Evolutionary conservation across 371 early-diverging fungal species (phyloP), one percentile per base, ranked within the genome.

Genomic region (Parasitella parasitica): DNA sequence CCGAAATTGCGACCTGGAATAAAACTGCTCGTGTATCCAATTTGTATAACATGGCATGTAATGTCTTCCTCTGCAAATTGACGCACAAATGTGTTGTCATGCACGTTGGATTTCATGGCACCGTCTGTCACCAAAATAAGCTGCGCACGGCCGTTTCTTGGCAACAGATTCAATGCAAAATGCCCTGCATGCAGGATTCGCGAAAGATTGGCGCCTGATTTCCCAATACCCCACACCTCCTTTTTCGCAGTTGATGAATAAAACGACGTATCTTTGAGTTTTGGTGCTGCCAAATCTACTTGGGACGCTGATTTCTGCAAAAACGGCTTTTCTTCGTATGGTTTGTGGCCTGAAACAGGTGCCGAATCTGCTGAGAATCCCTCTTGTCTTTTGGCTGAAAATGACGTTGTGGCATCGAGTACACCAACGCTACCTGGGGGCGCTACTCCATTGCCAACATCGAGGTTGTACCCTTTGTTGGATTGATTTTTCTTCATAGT

Each of bases 101-200:
- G 75, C 12, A 86, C 67, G 37, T 83, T 86, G 11, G 88, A 83
- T 66, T 88, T 86, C 64, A 89, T 81, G 9, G 95, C 91, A 15
- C 97, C 97, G 64, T 97, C 97, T 1, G 94, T 94, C 51, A 96
- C 81, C n/a, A 90, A 62, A 2, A 94, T 85, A 20, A 96, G 67
- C 4, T 85, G 86, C 0, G 94, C 87, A 18, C 87, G 73, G 41
- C 89, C 89, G 35, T 89, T 80, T 8, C 71, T 65, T 2, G 94
- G 91, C 57, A 95, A 72, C 35, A 96, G 67, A 12, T 85, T 82
- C 30, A 94, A 55, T 7, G 91, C 88, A 58, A 90, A 86, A 58
- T 91, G 72, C 2, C 88, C 91, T 46, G 87, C 83, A 66, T 91
- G 87, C 18, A 94, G 70, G 39, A 89, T 83, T 50, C 88, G 82